Base-by-base conservation (phyloP, 257 asterid genomes). In the Penstemon newberryi region DNA sequence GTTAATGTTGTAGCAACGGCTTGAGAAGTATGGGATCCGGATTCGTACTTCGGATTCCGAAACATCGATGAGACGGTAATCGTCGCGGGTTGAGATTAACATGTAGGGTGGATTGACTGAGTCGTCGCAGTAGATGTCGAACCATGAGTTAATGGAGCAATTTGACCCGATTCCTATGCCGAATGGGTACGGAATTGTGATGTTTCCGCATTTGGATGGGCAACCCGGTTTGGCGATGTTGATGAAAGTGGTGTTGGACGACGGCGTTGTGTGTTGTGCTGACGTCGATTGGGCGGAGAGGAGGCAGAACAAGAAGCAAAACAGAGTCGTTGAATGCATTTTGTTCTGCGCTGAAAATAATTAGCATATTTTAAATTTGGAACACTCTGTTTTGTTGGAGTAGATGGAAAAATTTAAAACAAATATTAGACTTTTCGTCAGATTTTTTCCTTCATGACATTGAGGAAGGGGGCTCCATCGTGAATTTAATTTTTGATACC, bases 91-190 rank as follows among this genome's bases (percentile, higher is more conserved):
- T 13, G 73, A 45, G 60, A 53, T 19, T 52, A 50, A 43, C 55
- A 75, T 58, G 75, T 56, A 8, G 4, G 67, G 70, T 0, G 71
- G 45, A 54, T 9, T n/a, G 12, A 6, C 13, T 15, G 76, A 25
- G 25, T 55, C 36, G 53, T 71, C 51, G 63, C 81, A 72, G 64
- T 41, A 47, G 66, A 72, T 5, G 65, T 46, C 56, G 56, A 77
- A 77, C 60, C 74, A 66, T n/a, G 78, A 43, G 55, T 47, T 53
- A 33, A 76, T 7, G 8, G 78, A 72, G 13, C 81, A 77, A 60
- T 76, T 72, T 0, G 81, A 12, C 44, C 77, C 74, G 51, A 76
- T 72, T 9, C 77, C 77, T n/a, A 66, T 38, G 54, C 81, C 81
- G 15, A 72, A 77, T 4, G 81, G 78, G 71, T 77, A 72, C 0